Percentiles rank a stretch among this genome's conserved stretches.
Conservation (phyloP, 768 basidiomycete species). For the Crassisporium funariophilum region DNA sequence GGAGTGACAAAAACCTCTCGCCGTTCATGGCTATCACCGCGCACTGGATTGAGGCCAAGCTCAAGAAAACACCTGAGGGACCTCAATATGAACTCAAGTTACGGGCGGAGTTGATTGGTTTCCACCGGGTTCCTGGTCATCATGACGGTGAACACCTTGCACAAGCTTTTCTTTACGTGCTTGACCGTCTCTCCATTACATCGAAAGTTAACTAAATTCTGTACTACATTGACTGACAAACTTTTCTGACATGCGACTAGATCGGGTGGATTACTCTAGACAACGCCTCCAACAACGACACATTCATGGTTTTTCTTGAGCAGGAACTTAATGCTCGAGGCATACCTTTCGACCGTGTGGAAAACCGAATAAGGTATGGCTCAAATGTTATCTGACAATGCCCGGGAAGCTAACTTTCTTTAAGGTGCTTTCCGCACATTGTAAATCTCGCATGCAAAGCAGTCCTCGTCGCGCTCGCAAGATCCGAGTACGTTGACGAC, state of each 20-base stretch:
- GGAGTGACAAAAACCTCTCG: conserved; percentile 33
- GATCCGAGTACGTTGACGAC: conserved; percentile 8
- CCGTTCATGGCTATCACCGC: conserved; percentile 43
- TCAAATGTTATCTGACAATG: background rate
- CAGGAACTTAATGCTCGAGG: background rate
- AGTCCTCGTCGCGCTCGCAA: conserved; percentile 15
- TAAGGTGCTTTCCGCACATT: conserved; percentile 27
- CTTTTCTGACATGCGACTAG: too few relatives aligned
- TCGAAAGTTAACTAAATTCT: conserved; percentile 19
- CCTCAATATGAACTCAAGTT: conserved; percentile 22
- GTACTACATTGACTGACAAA: background rate
- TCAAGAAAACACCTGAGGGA: conserved; percentile 18
- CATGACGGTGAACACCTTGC: conserved; percentile 40
- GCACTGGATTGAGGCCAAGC: conserved; percentile 34
- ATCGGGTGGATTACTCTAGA: conserved; percentile 21
- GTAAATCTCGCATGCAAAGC: conserved; percentile 26
- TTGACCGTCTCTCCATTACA: conserved; percentile 26
- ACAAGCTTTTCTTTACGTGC: conserved; percentile 28
- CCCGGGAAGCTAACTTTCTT: background rate
- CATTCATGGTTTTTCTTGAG: conserved; percentile 12
- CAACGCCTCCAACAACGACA: conserved; percentile 22
- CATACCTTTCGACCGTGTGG: conserved; percentile 10
- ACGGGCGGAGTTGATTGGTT: conserved; percentile 34
- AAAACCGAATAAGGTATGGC: conserved; percentile 16
- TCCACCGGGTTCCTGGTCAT: conserved; percentile 30